Evolutionary conservation across 2,329 filamentous ascomycete species (phyloP).

Genomic region (Rhexocercosporidium sp.): DNA sequence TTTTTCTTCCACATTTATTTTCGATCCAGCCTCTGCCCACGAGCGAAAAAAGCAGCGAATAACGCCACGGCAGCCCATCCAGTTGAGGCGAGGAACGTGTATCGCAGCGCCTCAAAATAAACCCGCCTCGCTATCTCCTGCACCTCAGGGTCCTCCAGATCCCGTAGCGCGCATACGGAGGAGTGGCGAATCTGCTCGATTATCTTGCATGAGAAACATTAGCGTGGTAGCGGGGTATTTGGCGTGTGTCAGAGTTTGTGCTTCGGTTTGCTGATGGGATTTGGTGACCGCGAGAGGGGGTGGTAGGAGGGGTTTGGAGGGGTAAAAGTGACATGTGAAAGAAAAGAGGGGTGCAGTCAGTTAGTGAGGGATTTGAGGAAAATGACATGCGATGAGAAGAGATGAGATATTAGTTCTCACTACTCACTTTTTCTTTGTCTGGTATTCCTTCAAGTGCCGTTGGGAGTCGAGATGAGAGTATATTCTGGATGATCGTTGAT

Average conservation of each 20-base stretch:
- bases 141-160: slow-evolving; percentile 56
- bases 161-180: slow-evolving; percentile 59
- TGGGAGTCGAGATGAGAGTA: slow-evolving; percentile 58
- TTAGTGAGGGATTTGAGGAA: background rate
- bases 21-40: slow-evolving; percentile 28
- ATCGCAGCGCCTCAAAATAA: slow-evolving; percentile 63
- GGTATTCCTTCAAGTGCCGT: slow-evolving; percentile 58
- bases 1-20: background rate
- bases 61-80: slow-evolving; percentile 55
- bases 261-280: background rate
- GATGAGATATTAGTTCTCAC: background rate
- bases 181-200: slow-evolving; percentile 68
- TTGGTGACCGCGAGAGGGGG: no score
- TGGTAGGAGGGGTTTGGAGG: slow-evolving; percentile 1
- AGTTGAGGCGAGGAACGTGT: slow-evolving; percentile 61
- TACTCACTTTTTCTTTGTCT: slow-evolving; percentile 48
- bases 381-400: background rate
- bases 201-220: slow-evolving; percentile 48
- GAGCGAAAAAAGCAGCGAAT: slow-evolving; percentile 52
- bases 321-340: slow-evolving; percentile 21
- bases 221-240: background rate
- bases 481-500: slow-evolving; percentile 67
- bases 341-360: slow-evolving; percentile 3
- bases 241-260: background rate
- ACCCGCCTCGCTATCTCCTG: slow-evolving; percentile 61